Base-by-base conservation (phyloP, 306 rosid genomes). In the Dalbergia cultrata region DNA sequence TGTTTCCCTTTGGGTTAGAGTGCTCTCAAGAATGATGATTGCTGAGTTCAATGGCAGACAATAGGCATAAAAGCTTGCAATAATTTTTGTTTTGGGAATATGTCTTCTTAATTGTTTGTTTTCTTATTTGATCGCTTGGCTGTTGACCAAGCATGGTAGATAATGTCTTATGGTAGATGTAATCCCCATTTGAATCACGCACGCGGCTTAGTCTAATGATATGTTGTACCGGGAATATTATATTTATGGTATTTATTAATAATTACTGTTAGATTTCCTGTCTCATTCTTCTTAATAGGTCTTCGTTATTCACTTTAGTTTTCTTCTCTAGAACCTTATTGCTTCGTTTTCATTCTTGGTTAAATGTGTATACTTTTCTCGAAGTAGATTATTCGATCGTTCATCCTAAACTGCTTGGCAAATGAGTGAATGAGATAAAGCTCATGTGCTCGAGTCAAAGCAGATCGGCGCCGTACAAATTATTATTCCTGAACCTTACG, bases 91-190 rank as follows among this genome's bases (percentile, higher is more conserved):
- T 70, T 45, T 44, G 77, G 54, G 44, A 64, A 52, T 69, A 37
- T n/a, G 21, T 13, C 8, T 6, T 53, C 6, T 54, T 54, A 52
- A 4, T 26, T 26, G 10, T 6, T 44, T 44, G 13, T 44, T 39
- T 70, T 74, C 11, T 61, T 43, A 70, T 80, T 80, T 41, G 57
- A 47, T 70, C 80, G 67, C 60, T 77, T 73, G 86, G 86, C 67
- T 81, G 43, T 61, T 80, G 65, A 66, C 82, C 85, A 26, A 81
- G 88, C 83, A 49, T 41, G 67, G 63, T 82, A 79, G 77, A 63
- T 62, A 61, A 71, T 66, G 47, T 80, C 69, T 71, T 14, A 7
- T 58, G 79, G 47, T 68, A 49, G 82, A 63, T 43, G 52, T 22
- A 57, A 37, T 56, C 76, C 74, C 63, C 41, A 67, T 76, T 72